These are phyloP conservation scores for Aspergillus melleus DNA, from an alignment of 2,329 filamentous ascomycete species.

Conservation along the genomic window DNA sequence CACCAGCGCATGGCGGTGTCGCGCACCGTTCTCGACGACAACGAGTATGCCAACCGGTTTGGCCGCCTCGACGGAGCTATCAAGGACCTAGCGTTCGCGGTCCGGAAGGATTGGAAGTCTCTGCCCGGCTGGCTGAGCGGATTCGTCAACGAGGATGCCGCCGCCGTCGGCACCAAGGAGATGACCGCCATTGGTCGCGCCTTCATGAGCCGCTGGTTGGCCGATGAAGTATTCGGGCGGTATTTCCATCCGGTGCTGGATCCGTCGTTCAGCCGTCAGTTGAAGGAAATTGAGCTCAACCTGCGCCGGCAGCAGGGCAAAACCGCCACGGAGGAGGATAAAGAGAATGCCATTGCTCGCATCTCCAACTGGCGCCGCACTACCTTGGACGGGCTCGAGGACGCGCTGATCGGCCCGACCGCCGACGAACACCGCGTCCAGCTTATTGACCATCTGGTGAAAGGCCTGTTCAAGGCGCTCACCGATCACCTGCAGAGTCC, in stretches of 20 bases:
- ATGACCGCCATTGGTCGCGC: conserved; percentile 95
- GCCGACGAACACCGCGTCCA: conserved; percentile 65
- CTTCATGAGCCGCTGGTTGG: conserved; percentile 83
- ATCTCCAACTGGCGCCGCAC: conserved; percentile 91
- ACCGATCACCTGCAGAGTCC: conserved; percentile 74
- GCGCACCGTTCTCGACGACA: conserved; percentile 90
- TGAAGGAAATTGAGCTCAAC: conserved; percentile 86
- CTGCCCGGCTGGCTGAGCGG: conserved; percentile 78
- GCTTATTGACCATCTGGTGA: conserved; percentile 70
- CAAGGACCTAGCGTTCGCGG: conserved; percentile 92
- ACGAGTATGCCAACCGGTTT: conserved; percentile 86
- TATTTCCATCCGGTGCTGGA: conserved; percentile 92
- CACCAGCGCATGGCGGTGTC: conserved; percentile 95
- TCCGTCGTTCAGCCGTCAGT: conserved; percentile 67
- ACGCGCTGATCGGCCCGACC: conserved; percentile 64
- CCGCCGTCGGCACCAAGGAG: conserved; percentile 87
- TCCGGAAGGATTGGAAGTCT: conserved; percentile 87
- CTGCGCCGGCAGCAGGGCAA: conserved; percentile 76
- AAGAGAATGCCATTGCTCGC: conserved; percentile 81
- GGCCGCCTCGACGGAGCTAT: conserved; percentile 89
- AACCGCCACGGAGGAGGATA: conserved; percentile 78
- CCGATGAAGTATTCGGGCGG: conserved; percentile 85
- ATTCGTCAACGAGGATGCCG: conserved; percentile 80
- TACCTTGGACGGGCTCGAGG: conserved; percentile 85
- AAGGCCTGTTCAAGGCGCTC: conserved; percentile 67